Conservation (phyloP, 2,329 filamentous ascomycete genomes). For the Hypoxylon sp. region DNA sequence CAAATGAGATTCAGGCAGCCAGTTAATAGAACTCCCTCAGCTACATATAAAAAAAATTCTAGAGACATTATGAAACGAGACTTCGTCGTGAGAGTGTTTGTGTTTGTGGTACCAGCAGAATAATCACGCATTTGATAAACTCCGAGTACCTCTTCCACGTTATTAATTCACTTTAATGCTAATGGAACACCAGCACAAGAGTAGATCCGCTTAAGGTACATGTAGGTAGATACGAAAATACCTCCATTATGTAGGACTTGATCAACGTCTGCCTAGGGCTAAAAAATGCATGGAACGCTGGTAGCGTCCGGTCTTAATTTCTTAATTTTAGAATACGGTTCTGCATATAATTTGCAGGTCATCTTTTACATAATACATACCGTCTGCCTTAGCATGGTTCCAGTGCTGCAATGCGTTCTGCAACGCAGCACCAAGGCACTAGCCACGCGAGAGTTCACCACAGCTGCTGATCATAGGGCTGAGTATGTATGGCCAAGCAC, state of each 20-base stretch:
- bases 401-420: neutral
- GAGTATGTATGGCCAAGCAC: constrained; percentile 13
- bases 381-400: neutral
- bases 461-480: constrained; percentile 21
- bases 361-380: neutral
- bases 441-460: neutral
- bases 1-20: constrained; percentile 1
- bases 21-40: constrained; percentile 7
- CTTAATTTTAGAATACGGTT: constrained; percentile 39
- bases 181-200: constrained; percentile 8
- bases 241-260: constrained; percentile 2
- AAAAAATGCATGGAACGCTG: constrained; percentile 19
- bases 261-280: neutral
- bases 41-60: neutral
- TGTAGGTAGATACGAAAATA: neutral
- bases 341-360: neutral
- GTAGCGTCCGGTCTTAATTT: constrained; percentile 6
- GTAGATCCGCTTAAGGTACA: constrained; percentile 6
- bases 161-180: neutral
- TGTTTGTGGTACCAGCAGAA: constrained; percentile 4
- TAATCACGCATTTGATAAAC: constrained; percentile 7
- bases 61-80: constrained; percentile 5
- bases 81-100: constrained; percentile 17
- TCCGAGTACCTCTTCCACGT: neutral
- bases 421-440: neutral